Conservation (phyloP, 1,139 yeast species). For the Hemisphaericaspora xylanilytica region DNA sequence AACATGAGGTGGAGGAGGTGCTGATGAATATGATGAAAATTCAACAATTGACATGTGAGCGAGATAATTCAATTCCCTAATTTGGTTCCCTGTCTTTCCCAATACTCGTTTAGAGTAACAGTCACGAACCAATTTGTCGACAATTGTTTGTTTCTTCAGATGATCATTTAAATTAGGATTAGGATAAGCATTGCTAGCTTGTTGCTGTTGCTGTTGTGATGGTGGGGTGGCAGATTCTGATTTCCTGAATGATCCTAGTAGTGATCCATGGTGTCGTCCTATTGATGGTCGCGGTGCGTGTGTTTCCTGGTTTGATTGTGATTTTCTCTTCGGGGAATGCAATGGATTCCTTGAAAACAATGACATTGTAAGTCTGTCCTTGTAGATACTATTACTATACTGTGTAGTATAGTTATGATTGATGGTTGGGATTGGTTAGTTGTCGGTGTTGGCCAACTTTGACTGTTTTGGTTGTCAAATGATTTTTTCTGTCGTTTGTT, state of each 20-base stretch:
- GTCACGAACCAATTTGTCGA: constrained; percentile 33
- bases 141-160: not conserved
- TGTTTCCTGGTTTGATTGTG: not conserved
- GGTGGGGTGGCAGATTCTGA: not conserved
- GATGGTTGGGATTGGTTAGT: not conserved
- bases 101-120: constrained; percentile 37
- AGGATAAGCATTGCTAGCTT: too few relatives aligned
- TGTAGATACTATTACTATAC: not conserved
- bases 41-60: constrained; percentile 41
- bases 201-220: too few relatives aligned
- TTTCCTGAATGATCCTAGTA: constrained; percentile 1
- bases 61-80: constrained; percentile 35
- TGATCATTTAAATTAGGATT: not conserved
- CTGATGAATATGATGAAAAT: constrained; percentile 37
- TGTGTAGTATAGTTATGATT: not conserved
- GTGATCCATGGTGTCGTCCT: constrained; percentile 3
- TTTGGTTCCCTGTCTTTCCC: constrained; percentile 28
- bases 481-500: too few relatives aligned
- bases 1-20: constrained; percentile 38
- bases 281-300: constrained; percentile 1
- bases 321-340: constrained; percentile 2
- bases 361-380: not conserved
- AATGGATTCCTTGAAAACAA: constrained; percentile 3
- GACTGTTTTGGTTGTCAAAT: too few relatives aligned
- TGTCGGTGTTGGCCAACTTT: too few relatives aligned